Conservation (phyloP, 768 basidiomycete species). For the Pleurotus platypus region DNA sequence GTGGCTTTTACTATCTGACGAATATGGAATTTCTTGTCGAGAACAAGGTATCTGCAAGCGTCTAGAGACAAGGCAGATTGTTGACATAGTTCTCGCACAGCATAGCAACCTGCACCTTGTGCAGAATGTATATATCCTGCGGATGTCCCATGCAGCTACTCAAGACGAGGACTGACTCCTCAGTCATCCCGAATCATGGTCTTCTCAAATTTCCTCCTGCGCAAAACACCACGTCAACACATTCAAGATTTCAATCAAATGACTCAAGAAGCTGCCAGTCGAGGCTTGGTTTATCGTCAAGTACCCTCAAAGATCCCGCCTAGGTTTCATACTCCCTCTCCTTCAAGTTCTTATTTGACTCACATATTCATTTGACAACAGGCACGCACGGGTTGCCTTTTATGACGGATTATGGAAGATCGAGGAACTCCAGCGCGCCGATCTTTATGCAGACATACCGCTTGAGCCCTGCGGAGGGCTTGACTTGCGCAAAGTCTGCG, state of each 20-base stretch:
- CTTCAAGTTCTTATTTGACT: neutral
- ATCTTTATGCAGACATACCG: neutral
- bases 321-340: neutral
- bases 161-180: too few species aligned
- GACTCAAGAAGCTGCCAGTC: neutral
- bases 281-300: neutral
- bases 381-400: conserved; percentile 1
- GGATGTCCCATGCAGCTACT: too few species aligned
- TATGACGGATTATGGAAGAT: neutral
- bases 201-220: neutral
- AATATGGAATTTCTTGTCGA: too few species aligned
- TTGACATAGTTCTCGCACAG: too few species aligned
- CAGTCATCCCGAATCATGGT: neutral
- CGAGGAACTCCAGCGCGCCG: neutral
- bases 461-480: conserved; percentile 3
- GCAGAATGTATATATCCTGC: too few species aligned
- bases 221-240: neutral
- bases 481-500: neutral
- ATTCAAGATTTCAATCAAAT: neutral
- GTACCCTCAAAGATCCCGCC: neutral
- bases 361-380: neutral
- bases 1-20: too few species aligned
- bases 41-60: too few species aligned
- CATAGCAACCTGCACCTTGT: too few species aligned
- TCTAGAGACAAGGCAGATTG: too few species aligned